Conservation (phyloP, 2,329 filamentous ascomycete species). For the Monosporascus sp. region DNA sequence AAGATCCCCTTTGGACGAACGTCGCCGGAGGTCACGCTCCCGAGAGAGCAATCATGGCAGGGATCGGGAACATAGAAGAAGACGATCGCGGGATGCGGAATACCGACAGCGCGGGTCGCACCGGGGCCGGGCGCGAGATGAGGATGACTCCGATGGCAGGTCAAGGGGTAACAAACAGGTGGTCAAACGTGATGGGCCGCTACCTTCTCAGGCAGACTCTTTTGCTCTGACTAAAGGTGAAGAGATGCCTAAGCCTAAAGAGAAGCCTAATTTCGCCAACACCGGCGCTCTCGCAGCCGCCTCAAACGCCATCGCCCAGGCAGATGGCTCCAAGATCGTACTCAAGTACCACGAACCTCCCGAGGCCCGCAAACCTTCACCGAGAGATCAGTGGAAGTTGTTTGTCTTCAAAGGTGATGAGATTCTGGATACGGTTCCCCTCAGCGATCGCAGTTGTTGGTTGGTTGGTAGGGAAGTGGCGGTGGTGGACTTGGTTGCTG, state of each 20-base stretch:
- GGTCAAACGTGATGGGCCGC: constrained; percentile 40
- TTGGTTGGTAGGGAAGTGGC: constrained; percentile 74
- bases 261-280: constrained; percentile 80
- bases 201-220: constrained; percentile 56
- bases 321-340: constrained; percentile 68
- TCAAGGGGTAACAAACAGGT: constrained; percentile 22
- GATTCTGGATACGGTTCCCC: constrained; percentile 74
- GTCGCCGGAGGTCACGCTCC: constrained; percentile 13
- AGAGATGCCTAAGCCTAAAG: constrained; percentile 58
- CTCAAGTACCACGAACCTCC: constrained; percentile 95
- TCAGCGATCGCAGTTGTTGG: constrained; percentile 81
- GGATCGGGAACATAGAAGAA: constrained; percentile 21
- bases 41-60: constrained; percentile 21
- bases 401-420: constrained; percentile 87
- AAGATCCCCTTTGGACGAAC: constrained; percentile 20
- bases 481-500: constrained; percentile 77
- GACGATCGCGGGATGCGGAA: constrained; percentile 29
- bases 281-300: constrained; percentile 83
- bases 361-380: constrained; percentile 82
- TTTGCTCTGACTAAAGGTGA: constrained; percentile 52
- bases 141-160: constrained; percentile 8
- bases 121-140: constrained; percentile 16
- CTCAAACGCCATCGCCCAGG: constrained; percentile 71
- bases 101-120: constrained; percentile 19
- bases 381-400: constrained; percentile 77